Conservation (phyloP, 2,329 filamentous ascomycete genomes). For the Verticillium nonalfalfae region DNA sequence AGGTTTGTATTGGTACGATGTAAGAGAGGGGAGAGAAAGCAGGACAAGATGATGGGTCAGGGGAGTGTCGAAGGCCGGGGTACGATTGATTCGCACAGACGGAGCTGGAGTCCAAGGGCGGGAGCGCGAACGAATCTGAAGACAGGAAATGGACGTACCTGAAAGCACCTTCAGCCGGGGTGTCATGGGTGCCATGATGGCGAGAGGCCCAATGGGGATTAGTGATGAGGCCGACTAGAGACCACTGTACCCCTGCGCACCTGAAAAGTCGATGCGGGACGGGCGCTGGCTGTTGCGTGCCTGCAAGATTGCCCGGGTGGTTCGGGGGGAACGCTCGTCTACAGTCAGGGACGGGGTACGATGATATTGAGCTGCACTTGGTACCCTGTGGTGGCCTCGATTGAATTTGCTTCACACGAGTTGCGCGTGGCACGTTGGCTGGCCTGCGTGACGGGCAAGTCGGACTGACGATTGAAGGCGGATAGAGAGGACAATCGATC, state of each 20-base stretch:
- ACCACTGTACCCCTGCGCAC: not conserved
- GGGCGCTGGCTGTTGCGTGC: not conserved
- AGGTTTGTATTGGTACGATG: conserved; percentile 1
- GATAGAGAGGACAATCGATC: not conserved
- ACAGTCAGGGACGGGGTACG: not conserved
- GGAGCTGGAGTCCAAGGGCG: not conserved
- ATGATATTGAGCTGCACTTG: not conserved
- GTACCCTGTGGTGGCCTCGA: not conserved
- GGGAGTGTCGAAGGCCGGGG: conserved; percentile 12
- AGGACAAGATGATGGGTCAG: conserved; percentile 9
- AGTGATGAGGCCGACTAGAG: conserved; percentile 24
- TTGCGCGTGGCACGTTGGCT: not conserved
- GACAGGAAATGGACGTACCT: conserved; percentile 38
- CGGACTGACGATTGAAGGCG: not conserved
- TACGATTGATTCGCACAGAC: conserved; percentile 5
- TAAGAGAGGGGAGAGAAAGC: conserved; percentile 3
- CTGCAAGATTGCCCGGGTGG: not conserved
- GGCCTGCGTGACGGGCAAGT: not conserved
- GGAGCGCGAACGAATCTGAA: conserved; percentile 3
- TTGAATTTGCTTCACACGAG: not conserved
- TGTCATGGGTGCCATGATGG: conserved; percentile 52
- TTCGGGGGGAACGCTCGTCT: not conserved
- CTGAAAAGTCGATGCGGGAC: not conserved
- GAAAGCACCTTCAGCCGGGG: conserved; percentile 55
- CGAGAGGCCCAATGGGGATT: conserved; percentile 28